phyloP scores from a whole-genome alignment of 352 stramenopile genomes.

The Blastocystis sp. region DNA sequence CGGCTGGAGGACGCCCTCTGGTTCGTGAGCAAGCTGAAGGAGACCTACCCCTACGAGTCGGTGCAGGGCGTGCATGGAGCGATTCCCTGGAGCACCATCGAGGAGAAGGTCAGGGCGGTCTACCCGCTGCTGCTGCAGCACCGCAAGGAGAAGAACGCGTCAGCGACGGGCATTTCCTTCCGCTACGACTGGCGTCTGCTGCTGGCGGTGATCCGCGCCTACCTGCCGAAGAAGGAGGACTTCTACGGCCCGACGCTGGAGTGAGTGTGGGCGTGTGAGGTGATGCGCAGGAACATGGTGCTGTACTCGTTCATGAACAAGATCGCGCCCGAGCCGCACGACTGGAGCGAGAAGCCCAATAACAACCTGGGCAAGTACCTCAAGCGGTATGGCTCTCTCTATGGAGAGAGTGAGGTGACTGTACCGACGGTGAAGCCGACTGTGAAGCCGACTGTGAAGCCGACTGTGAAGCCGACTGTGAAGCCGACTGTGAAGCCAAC shows the following conservation, averaged over 20 bases:
- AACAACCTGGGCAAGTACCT: not conserved
- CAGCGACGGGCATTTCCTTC: slow-evolving; percentile 57
- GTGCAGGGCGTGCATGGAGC: slow-evolving; percentile 34
- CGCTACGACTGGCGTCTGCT: slow-evolving; percentile 60
- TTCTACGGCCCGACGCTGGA: slow-evolving; percentile 61
- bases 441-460: not conserved
- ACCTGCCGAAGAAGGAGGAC: slow-evolving; percentile 59
- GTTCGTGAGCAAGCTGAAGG: slow-evolving; percentile 43
- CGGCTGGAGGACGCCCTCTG: slow-evolving; percentile 12
- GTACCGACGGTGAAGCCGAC: slow-evolving; percentile 33
- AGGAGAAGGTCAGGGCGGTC: not conserved
- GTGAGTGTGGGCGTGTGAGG: not conserved
- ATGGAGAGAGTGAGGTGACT: not conserved
- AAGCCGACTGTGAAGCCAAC: no score
- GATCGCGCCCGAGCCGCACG: slow-evolving; percentile 51
- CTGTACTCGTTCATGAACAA: slow-evolving; percentile 53
- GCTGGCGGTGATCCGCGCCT: slow-evolving; percentile 46
- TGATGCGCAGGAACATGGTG: slow-evolving; percentile 56
- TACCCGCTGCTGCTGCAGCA: slow-evolving; percentile 39
- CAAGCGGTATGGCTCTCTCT: slow-evolving; percentile 37
- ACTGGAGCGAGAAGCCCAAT: slow-evolving; percentile 4
- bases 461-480: slow-evolving; percentile 34
- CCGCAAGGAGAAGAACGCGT: slow-evolving; percentile 28
- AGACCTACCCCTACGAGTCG: slow-evolving; percentile 39
- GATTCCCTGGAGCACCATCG: slow-evolving; percentile 34